phyloP scores from a whole-genome alignment of 345 rosid genomes.

The Dimocarpus longan region DNA sequence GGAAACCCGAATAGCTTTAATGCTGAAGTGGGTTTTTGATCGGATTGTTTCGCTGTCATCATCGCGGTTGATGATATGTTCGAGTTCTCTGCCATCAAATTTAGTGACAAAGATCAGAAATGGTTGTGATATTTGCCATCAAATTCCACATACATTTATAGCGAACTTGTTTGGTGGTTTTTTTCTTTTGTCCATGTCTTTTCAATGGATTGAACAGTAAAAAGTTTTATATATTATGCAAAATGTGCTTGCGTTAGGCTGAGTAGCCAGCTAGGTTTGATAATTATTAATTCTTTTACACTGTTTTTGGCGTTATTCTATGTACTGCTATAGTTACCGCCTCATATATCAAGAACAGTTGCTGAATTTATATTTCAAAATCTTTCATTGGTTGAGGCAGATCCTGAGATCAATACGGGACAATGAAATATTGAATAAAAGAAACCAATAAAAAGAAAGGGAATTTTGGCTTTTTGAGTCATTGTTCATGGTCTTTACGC shows the following conservation, averaged over 20 bases:
- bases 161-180: neutral
- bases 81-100: constrained; percentile 27
- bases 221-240: neutral
- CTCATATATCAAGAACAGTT: neutral
- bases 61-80: constrained; percentile 2
- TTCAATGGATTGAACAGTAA: neutral
- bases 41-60: constrained; percentile 16
- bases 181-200: neutral
- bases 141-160: constrained; percentile 9
- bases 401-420: constrained; percentile 10
- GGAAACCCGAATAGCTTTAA: constrained; percentile 50
- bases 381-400: constrained; percentile 2
- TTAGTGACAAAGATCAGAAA: neutral
- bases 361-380: neutral
- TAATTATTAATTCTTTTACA: constrained; percentile 4
- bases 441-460: constrained; percentile 25
- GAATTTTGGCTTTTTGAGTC: neutral
- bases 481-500: neutral
- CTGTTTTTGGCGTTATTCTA: neutral
- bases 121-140: neutral
- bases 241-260: neutral
- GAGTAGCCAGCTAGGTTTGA: neutral
- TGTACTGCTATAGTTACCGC: neutral
- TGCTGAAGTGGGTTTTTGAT: constrained; percentile 27
- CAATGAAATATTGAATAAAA: constrained; percentile 19